Evolutionary conservation across 1,284 basidiomycete species (phyloP), one percentile per base, ranked within the genome.

Genomic region (Cystodermella granulosa): DNA sequence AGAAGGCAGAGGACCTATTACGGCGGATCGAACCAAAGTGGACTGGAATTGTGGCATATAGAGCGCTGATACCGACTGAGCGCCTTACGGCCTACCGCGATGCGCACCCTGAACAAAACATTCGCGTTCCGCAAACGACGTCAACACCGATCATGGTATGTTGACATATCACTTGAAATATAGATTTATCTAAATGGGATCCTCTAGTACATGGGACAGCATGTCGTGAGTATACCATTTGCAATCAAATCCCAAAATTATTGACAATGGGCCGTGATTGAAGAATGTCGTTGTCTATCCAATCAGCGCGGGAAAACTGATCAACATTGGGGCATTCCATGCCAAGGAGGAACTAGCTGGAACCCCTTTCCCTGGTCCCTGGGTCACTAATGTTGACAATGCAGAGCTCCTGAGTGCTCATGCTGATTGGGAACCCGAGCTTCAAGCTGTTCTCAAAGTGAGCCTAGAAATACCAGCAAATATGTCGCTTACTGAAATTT

Each of bases 221-320:
- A 60, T 39, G 46, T 55, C 20, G 58, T 59, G 45, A 52, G 23
- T 7, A 15, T 22, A 18, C 14, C 16, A 23, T 7, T 11, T 39
- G 14, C 24, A 28, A 24, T 18, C 4, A 24, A 38, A 21, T 34
- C 13, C 17, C 34, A 31, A 31, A 31, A 8, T 31, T 31, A 20
- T 31, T 23, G 24, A 41, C 16, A 22, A 20, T 34, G 22, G 21
- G 26, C 7, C 18, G 38, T 21, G 22, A 15, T 26, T 16, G 20
- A 18, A 61, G 57, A 59, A 58, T 44, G 58, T 61, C 5, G 56
- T 60, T 18, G 60, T 60, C 3, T 62, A 62, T 46, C 60, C 60
- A 2, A 57, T 62, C 20, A 58, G 59, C 16, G 52, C 49, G 5
- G 60, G 62, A 24, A 55, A 53, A 37, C 34, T 59, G 8, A 60